Evolutionary conservation across 139 green algal genomes (phyloP).

Genomic region (Tetraselmis chui): DNA sequence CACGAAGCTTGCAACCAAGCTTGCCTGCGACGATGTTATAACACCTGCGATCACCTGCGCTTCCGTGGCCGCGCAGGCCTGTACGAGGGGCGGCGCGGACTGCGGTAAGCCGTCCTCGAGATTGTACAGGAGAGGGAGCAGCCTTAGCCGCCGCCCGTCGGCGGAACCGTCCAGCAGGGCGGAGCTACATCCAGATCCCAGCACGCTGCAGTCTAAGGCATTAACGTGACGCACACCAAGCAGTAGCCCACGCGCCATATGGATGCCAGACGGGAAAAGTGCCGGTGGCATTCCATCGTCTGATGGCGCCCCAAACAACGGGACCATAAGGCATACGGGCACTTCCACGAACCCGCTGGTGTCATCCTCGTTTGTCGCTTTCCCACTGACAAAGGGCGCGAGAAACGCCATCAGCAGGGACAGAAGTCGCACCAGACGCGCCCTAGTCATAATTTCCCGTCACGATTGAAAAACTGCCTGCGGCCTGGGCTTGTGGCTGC

Average conservation of each 20-base stretch:
- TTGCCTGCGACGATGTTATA: neutral
- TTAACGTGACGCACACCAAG: neutral
- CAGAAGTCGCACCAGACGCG: too few relatives aligned
- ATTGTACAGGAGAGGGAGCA: neutral
- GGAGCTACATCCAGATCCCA: neutral
- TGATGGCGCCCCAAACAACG: neutral
- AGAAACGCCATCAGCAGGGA: too few relatives aligned
- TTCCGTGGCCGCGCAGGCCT: neutral
- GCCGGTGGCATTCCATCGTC: too few relatives aligned
- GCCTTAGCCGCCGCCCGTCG: neutral
- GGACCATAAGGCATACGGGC: neutral
- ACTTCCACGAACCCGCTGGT: too few relatives aligned
- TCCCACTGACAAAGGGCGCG: too few relatives aligned
- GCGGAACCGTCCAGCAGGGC: neutral
- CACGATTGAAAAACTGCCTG: too few relatives aligned
- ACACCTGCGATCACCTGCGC: neutral
- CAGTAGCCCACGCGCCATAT: neutral
- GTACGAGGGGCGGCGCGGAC: neutral
- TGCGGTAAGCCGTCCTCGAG: neutral
- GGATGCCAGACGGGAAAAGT: neutral
- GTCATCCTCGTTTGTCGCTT: too few relatives aligned
- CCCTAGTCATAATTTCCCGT: too few relatives aligned
- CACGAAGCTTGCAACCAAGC: neutral
- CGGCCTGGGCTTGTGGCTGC: too few relatives aligned
- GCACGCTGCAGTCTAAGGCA: neutral